Conservation (phyloP, 768 basidiomycete genomes). For the Pisolithus orientalis region DNA sequence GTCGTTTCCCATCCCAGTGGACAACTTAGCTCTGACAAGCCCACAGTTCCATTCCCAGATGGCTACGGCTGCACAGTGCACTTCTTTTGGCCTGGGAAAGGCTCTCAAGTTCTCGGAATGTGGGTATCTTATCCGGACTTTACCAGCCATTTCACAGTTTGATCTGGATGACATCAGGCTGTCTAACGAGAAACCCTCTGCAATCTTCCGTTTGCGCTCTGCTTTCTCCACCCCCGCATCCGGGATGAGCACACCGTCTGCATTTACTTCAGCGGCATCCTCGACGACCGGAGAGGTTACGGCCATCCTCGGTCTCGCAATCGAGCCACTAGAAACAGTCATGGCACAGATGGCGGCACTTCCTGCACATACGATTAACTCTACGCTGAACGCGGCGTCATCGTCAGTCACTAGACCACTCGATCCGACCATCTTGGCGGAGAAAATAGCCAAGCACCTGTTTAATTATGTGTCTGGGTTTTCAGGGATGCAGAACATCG, state of each 20-base stretch:
- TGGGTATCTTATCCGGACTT: conserved; percentile 30
- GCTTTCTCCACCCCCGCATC: conserved; percentile 39
- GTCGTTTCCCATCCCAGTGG: conserved; percentile 12
- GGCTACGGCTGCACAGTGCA: conserved; percentile 83
- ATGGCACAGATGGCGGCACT: conserved; percentile 49
- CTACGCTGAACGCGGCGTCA: conserved; percentile 12
- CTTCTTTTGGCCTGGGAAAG: conserved; percentile 81
- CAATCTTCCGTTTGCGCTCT: conserved; percentile 77
- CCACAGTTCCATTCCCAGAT: conserved; percentile 68
- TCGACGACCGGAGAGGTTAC: conserved; percentile 44
- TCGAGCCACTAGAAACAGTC: conserved; percentile 68
- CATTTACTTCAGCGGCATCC: conserved; percentile 24
- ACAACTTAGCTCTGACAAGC: not conserved
- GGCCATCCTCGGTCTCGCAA: conserved; percentile 71
- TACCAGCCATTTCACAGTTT: not conserved
- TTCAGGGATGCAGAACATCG: conserved; percentile 33
- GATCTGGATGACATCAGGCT: conserved; percentile 42
- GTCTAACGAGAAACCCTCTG: conserved; percentile 85
- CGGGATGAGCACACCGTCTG: conserved; percentile 25
- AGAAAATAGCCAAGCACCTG: conserved; percentile 66
- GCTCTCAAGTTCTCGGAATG: conserved; percentile 84
- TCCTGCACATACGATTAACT: conserved; percentile 26
- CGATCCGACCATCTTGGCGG: conserved; percentile 55
- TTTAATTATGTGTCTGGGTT: conserved; percentile 75
- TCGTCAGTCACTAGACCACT: conserved; percentile 17